These are phyloP conservation scores for Lasiosphaeria hispida DNA, from an alignment of 495 filamentous ascomycete species.

Conservation along the genomic window DNA sequence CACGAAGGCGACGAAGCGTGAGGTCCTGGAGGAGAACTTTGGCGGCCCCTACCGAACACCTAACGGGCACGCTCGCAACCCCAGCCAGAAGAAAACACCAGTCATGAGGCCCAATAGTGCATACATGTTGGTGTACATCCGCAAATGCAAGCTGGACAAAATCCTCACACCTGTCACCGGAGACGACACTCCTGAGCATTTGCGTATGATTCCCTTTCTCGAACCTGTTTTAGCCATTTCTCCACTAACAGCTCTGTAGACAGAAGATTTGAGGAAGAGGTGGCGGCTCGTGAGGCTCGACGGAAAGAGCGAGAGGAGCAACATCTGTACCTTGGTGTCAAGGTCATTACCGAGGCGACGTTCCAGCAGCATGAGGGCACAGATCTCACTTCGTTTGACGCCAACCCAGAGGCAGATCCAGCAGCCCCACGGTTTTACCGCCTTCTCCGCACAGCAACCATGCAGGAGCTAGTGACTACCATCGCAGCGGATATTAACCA, in stretches of 20 bases:
- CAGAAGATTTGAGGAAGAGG: conserved; percentile 73
- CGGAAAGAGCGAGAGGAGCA: conserved; percentile 90
- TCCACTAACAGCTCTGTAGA: conserved; percentile 48
- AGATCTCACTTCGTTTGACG: conserved; percentile 74
- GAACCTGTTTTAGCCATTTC: background rate
- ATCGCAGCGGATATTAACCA: conserved; percentile 67
- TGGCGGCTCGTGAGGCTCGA: conserved; percentile 64
- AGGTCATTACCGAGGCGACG: conserved; percentile 72
- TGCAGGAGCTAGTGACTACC: conserved; percentile 66
- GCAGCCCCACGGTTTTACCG: conserved; percentile 65
- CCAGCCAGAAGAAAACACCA: conserved; percentile 43
- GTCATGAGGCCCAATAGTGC: conserved; percentile 64
- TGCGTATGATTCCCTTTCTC: conserved; percentile 53
- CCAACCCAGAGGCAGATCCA: conserved; percentile 50
- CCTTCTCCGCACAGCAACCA: conserved; percentile 66
- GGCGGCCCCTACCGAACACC: conserved; percentile 78
- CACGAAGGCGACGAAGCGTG: conserved; percentile 84
- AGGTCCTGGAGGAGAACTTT: conserved; percentile 95
- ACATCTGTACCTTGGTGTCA: conserved; percentile 82
- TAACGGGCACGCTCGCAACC: conserved; percentile 37
- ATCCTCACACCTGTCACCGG: conserved; percentile 72
- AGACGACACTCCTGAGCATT: conserved; percentile 78
- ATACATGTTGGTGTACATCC: conserved; percentile 98
- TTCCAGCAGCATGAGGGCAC: conserved; percentile 81
- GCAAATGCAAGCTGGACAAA: conserved; percentile 76